Base-by-base conservation (phyloP, 2,329 filamentous ascomycete species). In the Botrytis aclada region DNA sequence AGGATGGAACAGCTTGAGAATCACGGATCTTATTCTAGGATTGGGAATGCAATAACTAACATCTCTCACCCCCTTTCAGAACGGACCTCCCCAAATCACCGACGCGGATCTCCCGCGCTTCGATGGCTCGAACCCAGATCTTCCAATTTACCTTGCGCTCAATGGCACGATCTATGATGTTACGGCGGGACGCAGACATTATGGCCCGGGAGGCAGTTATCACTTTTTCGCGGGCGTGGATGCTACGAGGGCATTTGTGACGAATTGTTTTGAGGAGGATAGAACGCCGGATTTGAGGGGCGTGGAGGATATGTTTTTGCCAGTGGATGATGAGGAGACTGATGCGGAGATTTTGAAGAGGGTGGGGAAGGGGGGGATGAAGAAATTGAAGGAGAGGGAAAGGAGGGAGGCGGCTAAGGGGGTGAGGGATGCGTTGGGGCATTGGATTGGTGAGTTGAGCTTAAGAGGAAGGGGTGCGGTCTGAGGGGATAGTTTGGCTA, bases 141-240 rank as follows among this genome's bases (percentile, higher is more conserved):
- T 92, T 74, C 96, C 96, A 10, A 89, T 98, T 81, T 97, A 97
- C 84, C 88, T 99, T 72, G 94, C 94, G 75, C 90, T 99, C 79
- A 95, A 96, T 84, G 91, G 92, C 80, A 93, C 89, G 73, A 93
- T 97, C 83, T 96, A 92, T 86, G 93, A 97, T 82, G 93, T 97
- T 58, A 88, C 88, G n/a, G 83, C 86, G 43, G 90, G 90, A 71
- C 86, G 88, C 77, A 82, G 87, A 82, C 85, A 92, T 83, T 96
- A 96, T 84, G 93, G 93, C 0, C 91, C 95, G 0, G 94, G 94
- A 41, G 96, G 95, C 7, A 90, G 89, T 54, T 99, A 99, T 85
- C 87, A 90, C 79, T 91, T 92, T 83, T 97, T 99, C 82, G 89
- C 94, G 0, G 96, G 95, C 74, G 87, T 87, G 75, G 96, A 99